A percentile compares a stretch with the other conserved stretches of the same genome.
Evolutionary conservation across 192 early-diverging fungal genomes (phyloP).

Genomic region (Dissophora ornata): DNA sequence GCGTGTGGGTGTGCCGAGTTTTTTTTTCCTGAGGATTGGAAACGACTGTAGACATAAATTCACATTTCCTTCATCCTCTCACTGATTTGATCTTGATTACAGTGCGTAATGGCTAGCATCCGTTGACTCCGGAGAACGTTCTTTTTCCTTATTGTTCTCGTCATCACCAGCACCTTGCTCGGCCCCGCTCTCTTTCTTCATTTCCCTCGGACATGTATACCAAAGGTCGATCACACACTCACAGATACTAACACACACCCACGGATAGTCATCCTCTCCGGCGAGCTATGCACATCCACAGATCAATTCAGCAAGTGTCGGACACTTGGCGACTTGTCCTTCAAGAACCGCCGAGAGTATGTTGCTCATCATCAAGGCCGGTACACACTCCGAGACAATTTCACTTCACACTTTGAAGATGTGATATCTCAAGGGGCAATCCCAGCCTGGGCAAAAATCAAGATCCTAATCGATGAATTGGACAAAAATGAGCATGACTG

Average conservation of each 20-base stretch:
- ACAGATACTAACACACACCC: slow-evolving; percentile 4
- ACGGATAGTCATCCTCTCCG: slow-evolving; percentile 26
- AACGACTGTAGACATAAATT: no score
- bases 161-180: slow-evolving; percentile 1
- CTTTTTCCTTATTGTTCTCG: not conserved
- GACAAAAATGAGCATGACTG: slow-evolving; percentile 52
- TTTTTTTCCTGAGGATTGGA: no score
- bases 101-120: slow-evolving; percentile 5
- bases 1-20: no score
- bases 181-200: slow-evolving; percentile 12
- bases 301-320: slow-evolving; percentile 3
- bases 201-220: slow-evolving; percentile 26
- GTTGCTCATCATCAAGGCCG: slow-evolving; percentile 16
- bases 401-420: slow-evolving; percentile 25
- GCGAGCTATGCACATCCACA: slow-evolving; percentile 10
- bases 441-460: slow-evolving; percentile 25
- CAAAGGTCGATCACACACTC: not conserved
- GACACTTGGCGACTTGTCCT: slow-evolving; percentile 3
- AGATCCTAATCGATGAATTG: slow-evolving; percentile 25
- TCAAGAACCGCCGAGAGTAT: slow-evolving; percentile 28
- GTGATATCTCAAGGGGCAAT: not conserved
- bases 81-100: no score
- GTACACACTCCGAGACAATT: slow-evolving; percentile 33
- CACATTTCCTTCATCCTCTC: no score
- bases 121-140: not conserved